Evolutionary conservation across 345 rosid genomes (phyloP), one percentile per base, ranked within the genome.

Genomic region (Capsella bursapastoris): DNA sequence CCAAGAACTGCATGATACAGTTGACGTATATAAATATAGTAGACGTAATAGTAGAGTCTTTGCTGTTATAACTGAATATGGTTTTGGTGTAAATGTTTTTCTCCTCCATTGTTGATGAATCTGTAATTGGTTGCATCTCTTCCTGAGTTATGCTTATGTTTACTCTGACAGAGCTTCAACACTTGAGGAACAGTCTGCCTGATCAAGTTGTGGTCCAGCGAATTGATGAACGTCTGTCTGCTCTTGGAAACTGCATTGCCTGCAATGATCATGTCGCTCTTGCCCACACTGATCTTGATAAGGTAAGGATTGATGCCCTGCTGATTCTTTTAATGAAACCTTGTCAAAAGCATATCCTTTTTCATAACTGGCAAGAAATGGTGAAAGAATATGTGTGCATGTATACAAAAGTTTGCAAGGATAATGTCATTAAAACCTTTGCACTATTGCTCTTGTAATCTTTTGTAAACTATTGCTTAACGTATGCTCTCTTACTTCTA

Each of bases 181-280:
- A 90, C 72, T 79, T 96, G 89, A 89, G 95, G 70, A 90, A 96
- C 67, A 96, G 97, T 80, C 83, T 92, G 63, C 99, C 99, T 22
- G 98, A 92, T 79, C 73, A 67, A 83, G 96, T 96, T 47, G 94
- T 90, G 47, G 96, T 96, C 67, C 98, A 87, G 82, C 83, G 99
- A 40, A 82, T 90, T n/a, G 98, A 92, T 5, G 98, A 92, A 84
- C 94, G 78, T 48, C 82, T 96, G 34, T 90, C 99, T 78, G 98
- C 99, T 16, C 84, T 96, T 52, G 98, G 99, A 16, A 96, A 96
- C 52, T 89, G 98, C 76, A 85, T 96, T 73, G 94, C 96, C 37
- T 96, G 98, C 87, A 92, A 96, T 81, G 97, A 96, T 67, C 91
- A 92, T 79, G 99, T 90, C 55, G 99, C 98, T 58, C 88, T 92